phyloP scores from a whole-genome alignment of 441 rosid species.

The Corymbia calophylla region DNA sequence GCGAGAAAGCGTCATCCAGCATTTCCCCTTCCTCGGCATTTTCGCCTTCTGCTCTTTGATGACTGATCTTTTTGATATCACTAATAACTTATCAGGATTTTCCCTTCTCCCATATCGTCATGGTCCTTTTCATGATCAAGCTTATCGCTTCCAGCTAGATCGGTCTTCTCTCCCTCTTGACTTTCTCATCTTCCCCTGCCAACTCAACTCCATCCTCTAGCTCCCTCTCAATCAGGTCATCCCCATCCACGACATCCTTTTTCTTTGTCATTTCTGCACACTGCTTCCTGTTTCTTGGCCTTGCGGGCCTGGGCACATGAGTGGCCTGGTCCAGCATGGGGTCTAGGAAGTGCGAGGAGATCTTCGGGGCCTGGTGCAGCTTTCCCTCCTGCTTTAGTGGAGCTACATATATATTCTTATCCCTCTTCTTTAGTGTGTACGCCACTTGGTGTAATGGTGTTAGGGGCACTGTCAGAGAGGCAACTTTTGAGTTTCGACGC shows the following conservation, averaged over 20 bases:
- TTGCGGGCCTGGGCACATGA: too few relatives aligned
- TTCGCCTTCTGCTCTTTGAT: constrained; percentile 33
- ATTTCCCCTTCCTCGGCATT: constrained; percentile 69
- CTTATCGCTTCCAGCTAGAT: constrained; percentile 37
- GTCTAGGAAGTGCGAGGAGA: too few relatives aligned
- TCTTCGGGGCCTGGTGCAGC: too few relatives aligned
- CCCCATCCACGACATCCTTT: constrained; percentile 64
- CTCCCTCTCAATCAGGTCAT: constrained; percentile 88
- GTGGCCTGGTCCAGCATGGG: too few relatives aligned
- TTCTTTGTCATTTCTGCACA: constrained; percentile 57
- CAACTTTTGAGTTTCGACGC: too few relatives aligned
- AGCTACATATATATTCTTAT: too few relatives aligned
- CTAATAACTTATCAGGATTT: neutral
- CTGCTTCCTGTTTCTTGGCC: constrained; percentile 49
- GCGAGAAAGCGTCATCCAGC: constrained; percentile 44
- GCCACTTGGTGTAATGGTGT: too few relatives aligned
- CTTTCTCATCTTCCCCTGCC: constrained; percentile 62
- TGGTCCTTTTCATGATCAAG: constrained; percentile 22
- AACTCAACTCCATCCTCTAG: constrained; percentile 74
- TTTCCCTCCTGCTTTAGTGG: too few relatives aligned
- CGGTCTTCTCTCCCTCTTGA: constrained; percentile 39
- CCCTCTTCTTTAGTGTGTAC: too few relatives aligned
- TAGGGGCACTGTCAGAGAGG: too few relatives aligned
- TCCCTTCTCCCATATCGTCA: constrained; percentile 31
- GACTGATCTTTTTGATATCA: constrained; percentile 18